These are phyloP conservation scores for Bocquillonia castaneifolia DNA, from an alignment of 441 rosid genomes.

Conservation along the genomic window DNA sequence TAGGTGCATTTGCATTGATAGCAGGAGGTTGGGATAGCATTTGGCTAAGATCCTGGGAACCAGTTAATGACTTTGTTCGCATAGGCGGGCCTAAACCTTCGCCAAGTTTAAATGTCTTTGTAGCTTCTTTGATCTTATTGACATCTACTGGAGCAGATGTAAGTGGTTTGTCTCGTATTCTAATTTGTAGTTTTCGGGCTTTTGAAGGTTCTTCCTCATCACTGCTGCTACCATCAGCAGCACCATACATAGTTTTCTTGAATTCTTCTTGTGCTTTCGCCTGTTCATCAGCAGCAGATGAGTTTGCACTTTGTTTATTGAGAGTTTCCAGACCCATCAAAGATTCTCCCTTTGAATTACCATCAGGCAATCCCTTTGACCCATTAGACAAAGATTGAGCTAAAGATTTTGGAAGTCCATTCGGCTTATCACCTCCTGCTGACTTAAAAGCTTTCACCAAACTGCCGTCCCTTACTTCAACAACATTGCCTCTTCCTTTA, in stretches of 20 bases:
- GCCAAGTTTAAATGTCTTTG: conserved; percentile 76
- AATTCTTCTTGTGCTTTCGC: conserved; percentile 97
- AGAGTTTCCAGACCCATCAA: conserved; percentile 83
- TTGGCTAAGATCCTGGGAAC: conserved; percentile 67
- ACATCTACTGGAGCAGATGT: conserved; percentile 78
- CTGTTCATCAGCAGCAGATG: conserved; percentile 69
- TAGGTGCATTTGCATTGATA: conserved; percentile 28
- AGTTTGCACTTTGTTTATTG: conserved; percentile 35
- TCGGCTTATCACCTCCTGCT: conserved; percentile 40
- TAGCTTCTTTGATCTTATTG: conserved; percentile 90
- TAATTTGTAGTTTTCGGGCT: conserved; percentile 68
- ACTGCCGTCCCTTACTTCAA: conserved; percentile 79
- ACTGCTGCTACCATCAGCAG: conserved; percentile 89
- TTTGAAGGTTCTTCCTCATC: conserved; percentile 85
- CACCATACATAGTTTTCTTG: conserved; percentile 85
- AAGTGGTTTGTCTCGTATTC: conserved; percentile 81
- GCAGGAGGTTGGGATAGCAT: conserved; percentile 46
- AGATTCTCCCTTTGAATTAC: conserved; percentile 44
- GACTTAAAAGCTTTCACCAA: conserved; percentile 66
- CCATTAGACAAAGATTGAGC: conserved; percentile 41
- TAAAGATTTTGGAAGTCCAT: conserved; percentile 38
- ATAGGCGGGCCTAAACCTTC: conserved; percentile 70
- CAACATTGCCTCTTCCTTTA: conserved; percentile 87
- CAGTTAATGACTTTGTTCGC: conserved; percentile 62
- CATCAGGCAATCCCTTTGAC: conserved; percentile 44